Evolutionary conservation across 2,329 filamentous ascomycete species (phyloP).

Genomic region (Colletotrichum eleusines): DNA sequence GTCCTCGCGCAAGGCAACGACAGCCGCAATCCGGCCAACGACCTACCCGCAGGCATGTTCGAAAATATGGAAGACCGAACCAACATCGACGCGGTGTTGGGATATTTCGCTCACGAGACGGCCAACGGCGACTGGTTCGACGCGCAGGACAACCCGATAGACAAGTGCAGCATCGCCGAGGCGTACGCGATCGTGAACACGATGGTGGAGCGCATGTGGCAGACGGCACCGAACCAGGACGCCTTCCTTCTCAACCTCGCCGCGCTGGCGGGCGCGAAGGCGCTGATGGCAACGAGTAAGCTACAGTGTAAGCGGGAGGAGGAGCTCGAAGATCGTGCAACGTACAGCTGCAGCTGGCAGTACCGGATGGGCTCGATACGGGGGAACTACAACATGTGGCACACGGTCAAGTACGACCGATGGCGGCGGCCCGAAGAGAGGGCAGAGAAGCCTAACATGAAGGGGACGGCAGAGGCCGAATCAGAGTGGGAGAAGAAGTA

Average conservation of each 20-base stretch:
- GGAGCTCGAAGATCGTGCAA: conserved; percentile 54
- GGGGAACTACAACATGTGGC: conserved; percentile 66
- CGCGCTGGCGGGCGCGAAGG: conserved; percentile 65
- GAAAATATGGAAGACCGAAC: conserved; percentile 59
- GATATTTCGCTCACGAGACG: conserved; percentile 64
- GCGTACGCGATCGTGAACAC: conserved; percentile 65
- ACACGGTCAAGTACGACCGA: conserved; percentile 58
- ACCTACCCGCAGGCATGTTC: conserved; percentile 44
- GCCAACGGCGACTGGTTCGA: conserved; percentile 66
- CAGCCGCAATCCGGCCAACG: conserved; percentile 7
- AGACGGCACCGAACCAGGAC: conserved; percentile 63
- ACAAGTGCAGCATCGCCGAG: conserved; percentile 63
- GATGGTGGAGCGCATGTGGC: conserved; percentile 65
- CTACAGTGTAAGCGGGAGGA: conserved; percentile 59
- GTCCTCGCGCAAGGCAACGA: background rate
- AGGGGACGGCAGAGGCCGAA: conserved; percentile 11
- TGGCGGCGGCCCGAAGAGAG: conserved; percentile 52
- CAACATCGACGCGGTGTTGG: conserved; percentile 69
- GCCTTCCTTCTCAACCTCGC: conserved; percentile 71
- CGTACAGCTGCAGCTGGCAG: conserved; percentile 67
- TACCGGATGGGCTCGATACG: conserved; percentile 66
- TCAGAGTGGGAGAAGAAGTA: conserved; percentile 65
- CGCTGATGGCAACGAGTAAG: conserved; percentile 60
- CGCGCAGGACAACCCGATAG: conserved; percentile 56
- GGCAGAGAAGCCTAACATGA: conserved; percentile 45